A percentile compares a stretch with the other conserved stretches of the same genome.
phyloP scores from a whole-genome alignment of 805 yeast species.

The Saturnispora gosingensis region DNA sequence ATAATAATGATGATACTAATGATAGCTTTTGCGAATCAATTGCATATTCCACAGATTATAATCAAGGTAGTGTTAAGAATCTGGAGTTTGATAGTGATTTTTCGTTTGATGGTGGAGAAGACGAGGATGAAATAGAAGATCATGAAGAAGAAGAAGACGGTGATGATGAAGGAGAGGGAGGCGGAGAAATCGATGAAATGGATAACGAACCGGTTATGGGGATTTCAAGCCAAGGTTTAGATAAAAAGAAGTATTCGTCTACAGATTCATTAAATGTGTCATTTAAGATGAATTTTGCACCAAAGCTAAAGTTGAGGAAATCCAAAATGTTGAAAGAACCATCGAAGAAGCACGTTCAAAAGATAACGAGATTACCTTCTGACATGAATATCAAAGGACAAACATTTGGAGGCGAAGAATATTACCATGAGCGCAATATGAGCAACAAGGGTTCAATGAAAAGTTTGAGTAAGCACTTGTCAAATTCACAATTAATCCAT shows the following conservation, averaged over 20 bases:
- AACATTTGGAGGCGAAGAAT: conserved; percentile 1
- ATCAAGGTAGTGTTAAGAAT: conserved; percentile 20
- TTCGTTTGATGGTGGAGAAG: conserved; percentile 15
- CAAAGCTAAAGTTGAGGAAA: conserved; percentile 19
- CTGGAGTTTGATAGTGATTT: conserved; percentile 25
- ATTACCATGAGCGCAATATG: not conserved
- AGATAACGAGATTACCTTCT: conserved; percentile 13
- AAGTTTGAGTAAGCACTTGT: conserved; percentile 16
- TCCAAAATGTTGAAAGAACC: conserved; percentile 20
- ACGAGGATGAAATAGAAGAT: conserved; percentile 15
- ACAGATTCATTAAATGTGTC: conserved; percentile 23
- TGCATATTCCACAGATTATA: conserved; percentile 14
- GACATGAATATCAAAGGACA: conserved; percentile 5
- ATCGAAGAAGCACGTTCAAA: conserved; percentile 21
- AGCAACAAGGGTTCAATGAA: conserved; percentile 12
- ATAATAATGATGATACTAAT: not conserved
- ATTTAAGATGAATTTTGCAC: conserved; percentile 22
- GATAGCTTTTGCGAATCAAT: conserved; percentile 9
- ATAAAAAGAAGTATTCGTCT: conserved; percentile 8
- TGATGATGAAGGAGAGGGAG: conserved; percentile 11
- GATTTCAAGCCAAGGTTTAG: conserved; percentile 3
- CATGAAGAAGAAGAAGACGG: conserved; percentile 13
- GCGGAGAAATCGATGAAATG: not conserved
- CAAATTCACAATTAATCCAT: conserved; percentile 17
- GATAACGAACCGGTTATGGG: not conserved